These are phyloP conservation scores for Macadamia integrifolia DNA, from an alignment of 164 flowering plant species.

Conservation along the genomic window DNA sequence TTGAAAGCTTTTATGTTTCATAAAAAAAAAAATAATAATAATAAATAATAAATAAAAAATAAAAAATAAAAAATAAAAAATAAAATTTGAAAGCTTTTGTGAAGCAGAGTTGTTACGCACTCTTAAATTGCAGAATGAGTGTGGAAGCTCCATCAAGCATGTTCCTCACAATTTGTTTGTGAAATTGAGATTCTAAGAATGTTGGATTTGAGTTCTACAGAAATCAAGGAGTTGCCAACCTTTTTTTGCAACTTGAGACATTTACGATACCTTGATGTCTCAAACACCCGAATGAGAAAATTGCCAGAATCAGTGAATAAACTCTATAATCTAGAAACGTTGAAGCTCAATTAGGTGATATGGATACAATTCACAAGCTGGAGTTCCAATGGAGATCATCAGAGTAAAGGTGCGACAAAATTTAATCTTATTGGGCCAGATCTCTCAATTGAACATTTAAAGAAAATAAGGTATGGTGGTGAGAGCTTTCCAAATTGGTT, in stretches of 20 bases:
- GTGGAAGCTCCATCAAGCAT: not conserved
- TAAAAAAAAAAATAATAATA: no score
- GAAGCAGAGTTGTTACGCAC: not conserved
- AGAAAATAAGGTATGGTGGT: not conserved
- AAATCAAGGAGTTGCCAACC: not conserved
- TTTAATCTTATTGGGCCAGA: slow-evolving; percentile 8
- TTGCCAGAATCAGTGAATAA: slow-evolving; percentile 14
- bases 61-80: no score
- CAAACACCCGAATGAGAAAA: slow-evolving; percentile 10
- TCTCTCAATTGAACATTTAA: not conserved
- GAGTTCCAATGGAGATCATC: not conserved
- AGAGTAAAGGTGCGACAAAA: not conserved
- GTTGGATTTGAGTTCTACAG: not conserved
- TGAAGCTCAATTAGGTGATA: not conserved
- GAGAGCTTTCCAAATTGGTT: slow-evolving; percentile 10
- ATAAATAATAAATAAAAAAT: no score
- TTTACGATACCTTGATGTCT: slow-evolving; percentile 15
- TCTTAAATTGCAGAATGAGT: not conserved
- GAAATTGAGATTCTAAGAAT: not conserved
- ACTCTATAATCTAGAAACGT: slow-evolving; percentile 12
- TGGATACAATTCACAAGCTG: not conserved
- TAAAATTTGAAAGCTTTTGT: not conserved
- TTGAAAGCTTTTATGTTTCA: no score
- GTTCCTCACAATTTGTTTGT: not conserved
- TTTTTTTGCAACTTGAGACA: not conserved